phyloP scores from a whole-genome alignment of 2,329 filamentous ascomycete species.

The Raffaelea albimanens region DNA sequence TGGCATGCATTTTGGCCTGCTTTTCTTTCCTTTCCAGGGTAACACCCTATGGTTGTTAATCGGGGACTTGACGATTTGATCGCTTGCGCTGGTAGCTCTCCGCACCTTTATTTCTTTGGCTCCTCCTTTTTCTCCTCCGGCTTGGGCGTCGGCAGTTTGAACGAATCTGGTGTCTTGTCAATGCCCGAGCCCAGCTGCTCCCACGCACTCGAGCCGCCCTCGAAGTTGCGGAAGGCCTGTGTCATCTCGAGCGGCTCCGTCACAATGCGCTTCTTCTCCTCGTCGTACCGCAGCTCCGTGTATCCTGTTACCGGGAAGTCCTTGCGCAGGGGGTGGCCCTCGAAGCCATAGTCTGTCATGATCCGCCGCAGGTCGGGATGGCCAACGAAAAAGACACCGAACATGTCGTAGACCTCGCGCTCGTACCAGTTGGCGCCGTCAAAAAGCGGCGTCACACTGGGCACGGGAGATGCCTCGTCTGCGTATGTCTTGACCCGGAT shows the following conservation, averaged over 20 bases:
- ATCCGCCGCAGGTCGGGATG: constrained; percentile 95
- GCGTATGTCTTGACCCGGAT: constrained; percentile 98
- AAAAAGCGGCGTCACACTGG: constrained; percentile 75
- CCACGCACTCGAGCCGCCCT: constrained; percentile 70
- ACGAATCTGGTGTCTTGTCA: constrained; percentile 73
- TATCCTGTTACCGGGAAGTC: constrained; percentile 97
- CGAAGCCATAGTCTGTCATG: constrained; percentile 99
- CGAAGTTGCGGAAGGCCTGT: constrained; percentile 97
- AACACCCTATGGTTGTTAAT: too few relatives aligned
- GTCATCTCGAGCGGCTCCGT: constrained; percentile 96
- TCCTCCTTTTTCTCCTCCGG: constrained; percentile 87
- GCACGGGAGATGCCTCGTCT: constrained; percentile 88
- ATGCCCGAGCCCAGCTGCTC: constrained; percentile 59
- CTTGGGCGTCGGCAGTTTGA: constrained; percentile 92
- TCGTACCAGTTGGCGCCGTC: constrained; percentile 99
- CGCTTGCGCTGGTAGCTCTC: neutral
- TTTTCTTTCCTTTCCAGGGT: too few relatives aligned
- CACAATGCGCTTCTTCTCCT: constrained; percentile 98
- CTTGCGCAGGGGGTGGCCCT: constrained; percentile 93
- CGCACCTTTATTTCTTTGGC: constrained; percentile 68
- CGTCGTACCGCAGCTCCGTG: constrained; percentile 94
- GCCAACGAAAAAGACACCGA: constrained; percentile 90
- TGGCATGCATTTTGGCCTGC: too few relatives aligned
- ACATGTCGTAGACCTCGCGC: constrained; percentile 94
- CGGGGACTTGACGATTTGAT: neutral